Evolutionary conservation across 225 moss, liverwort and hornwort genomes (phyloP).

Genomic region (Physcomitrellopsis africana): DNA sequence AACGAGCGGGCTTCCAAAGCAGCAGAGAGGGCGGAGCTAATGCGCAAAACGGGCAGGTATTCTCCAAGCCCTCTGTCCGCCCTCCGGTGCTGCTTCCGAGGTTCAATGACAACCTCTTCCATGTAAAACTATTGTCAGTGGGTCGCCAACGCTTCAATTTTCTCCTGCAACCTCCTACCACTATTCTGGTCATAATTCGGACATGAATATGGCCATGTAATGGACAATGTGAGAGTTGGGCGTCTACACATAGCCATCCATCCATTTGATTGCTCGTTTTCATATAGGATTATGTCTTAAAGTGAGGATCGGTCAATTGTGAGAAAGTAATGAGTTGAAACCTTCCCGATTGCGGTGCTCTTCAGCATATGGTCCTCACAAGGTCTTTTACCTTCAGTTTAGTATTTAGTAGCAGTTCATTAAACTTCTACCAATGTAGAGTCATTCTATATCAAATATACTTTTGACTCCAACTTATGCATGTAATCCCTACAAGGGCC

Average conservation of each 20-base stretch:
- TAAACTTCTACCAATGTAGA: no score
- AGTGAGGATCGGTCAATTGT: no score
- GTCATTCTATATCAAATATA: no score
- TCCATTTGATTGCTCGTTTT: no score
- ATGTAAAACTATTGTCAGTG: background rate
- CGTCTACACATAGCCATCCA: background rate
- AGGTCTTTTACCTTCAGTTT: no score
- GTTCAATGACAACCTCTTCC: background rate
- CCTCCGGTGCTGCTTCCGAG: slow-evolving; percentile 33
- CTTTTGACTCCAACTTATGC: no score
- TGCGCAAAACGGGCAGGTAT: slow-evolving; percentile 33
- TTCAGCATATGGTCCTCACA: no score
- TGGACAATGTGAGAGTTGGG: slow-evolving; percentile 43
- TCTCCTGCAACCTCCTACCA: slow-evolving; percentile 31
- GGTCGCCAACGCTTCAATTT: background rate
- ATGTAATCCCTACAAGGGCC: no score
- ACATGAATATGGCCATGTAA: slow-evolving; percentile 2
- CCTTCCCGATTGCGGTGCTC: no score
- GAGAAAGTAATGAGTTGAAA: no score
- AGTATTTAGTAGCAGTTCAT: no score
- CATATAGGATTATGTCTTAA: no score
- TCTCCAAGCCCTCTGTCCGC: slow-evolving; percentile 23
- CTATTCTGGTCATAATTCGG: slow-evolving; percentile 18
- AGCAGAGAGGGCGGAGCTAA: slow-evolving; percentile 31
- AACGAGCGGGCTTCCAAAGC: slow-evolving; percentile 29